phyloP scores from a whole-genome alignment of 306 rosid genomes.

The Inga laurina region DNA sequence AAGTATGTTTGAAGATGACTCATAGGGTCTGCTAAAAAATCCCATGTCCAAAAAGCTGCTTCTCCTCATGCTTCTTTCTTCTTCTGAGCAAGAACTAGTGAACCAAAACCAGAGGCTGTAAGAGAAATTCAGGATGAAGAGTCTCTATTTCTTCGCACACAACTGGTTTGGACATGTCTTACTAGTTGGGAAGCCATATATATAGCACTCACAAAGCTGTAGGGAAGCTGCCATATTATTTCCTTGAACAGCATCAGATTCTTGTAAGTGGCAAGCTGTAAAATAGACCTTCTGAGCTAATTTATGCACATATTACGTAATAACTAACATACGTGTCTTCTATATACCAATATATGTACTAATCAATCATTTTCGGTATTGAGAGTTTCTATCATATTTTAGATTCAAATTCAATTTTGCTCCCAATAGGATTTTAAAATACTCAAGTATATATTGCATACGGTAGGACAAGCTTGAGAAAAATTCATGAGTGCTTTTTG shows the following conservation, averaged over 20 bases:
- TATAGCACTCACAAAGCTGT: constrained; percentile 20
- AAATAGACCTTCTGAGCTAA: constrained; percentile 23
- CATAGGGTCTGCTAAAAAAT: constrained; percentile 25
- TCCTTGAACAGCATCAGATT: constrained; percentile 28
- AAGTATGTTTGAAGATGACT: constrained; percentile 31
- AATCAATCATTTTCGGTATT: not conserved
- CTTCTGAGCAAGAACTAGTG: not conserved
- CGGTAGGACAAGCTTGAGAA: not conserved
- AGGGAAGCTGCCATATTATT: constrained; percentile 2
- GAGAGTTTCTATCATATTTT: not conserved
- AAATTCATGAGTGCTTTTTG: not conserved
- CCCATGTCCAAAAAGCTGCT: not conserved
- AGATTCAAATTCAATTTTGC: not conserved
- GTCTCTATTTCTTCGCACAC: constrained; percentile 4
- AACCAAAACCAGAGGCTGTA: constrained; percentile 7
- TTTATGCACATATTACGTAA: not conserved
- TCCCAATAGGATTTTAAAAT: not conserved
- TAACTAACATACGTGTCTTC: not conserved
- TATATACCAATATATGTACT: not conserved
- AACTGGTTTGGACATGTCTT: constrained; percentile 22
- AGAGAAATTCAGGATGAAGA: constrained; percentile 18
- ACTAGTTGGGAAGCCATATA: constrained; percentile 19
- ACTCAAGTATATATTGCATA: not conserved
- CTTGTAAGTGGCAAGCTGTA: constrained; percentile 35
- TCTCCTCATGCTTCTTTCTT: constrained; percentile 36